A percentile compares a stretch with the other conserved stretches of the same genome.
phyloP scores from a whole-genome alignment of 257 asterid species.

The Petunia axillaris region DNA sequence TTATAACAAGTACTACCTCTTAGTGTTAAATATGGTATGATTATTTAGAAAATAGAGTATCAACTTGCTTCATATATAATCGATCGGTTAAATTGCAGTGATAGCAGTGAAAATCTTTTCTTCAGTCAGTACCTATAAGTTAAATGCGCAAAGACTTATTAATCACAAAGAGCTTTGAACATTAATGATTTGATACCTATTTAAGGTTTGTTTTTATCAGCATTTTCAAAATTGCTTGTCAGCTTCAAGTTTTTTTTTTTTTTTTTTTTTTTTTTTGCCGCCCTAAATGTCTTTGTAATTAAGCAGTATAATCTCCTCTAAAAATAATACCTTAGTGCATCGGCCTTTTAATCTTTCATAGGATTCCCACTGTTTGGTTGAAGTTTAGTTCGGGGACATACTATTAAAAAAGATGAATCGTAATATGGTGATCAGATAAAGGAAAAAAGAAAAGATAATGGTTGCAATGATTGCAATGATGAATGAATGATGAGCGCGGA shows the following conservation, averaged over 20 bases:
- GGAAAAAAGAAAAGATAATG: not conserved
- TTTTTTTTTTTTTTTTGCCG: not conserved
- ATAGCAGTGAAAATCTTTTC: no score
- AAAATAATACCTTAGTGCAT: not conserved
- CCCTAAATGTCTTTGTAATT: not conserved
- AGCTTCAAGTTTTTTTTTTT: not conserved
- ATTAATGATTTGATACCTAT: not conserved
- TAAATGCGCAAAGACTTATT: no score
- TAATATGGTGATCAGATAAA: not conserved
- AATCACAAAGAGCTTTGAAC: not conserved
- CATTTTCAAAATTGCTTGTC: not conserved
- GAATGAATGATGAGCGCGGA: not conserved
- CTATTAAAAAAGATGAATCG: not conserved
- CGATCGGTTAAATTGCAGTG: no score
- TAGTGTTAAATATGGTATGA: no score
- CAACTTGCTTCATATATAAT: no score
- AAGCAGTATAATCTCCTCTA: not conserved
- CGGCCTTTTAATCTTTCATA: conserved; percentile 27
- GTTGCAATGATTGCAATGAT: not conserved
- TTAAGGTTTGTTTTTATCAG: not conserved
- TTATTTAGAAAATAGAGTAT: no score
- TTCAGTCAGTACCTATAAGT: no score
- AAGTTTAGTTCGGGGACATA: conserved; percentile 43
- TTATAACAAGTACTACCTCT: no score
- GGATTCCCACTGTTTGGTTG: conserved; percentile 55